Conservation (phyloP, 306 rosid species). For the Pueraria montana region DNA sequence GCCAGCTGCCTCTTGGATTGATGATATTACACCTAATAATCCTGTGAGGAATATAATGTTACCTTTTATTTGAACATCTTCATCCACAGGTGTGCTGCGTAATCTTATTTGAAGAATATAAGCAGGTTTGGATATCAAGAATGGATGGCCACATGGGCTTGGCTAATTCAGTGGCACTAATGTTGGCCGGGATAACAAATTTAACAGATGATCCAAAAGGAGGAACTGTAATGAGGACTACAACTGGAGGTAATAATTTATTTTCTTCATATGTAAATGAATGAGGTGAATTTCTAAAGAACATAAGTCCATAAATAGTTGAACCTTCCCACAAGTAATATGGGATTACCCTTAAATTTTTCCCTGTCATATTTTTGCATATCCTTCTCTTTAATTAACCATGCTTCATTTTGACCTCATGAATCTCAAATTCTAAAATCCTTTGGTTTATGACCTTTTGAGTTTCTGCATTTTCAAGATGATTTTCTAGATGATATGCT, state of each 20-base stretch:
- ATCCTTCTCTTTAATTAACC: slow-evolving; percentile 18
- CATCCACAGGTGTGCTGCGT: background rate
- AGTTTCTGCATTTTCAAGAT: slow-evolving; percentile 28
- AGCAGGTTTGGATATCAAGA: slow-evolving; percentile 80
- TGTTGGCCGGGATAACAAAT: slow-evolving; percentile 68
- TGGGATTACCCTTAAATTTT: background rate
- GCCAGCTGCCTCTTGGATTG: slow-evolving; percentile 83
- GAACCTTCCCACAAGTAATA: background rate
- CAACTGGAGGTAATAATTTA: slow-evolving; percentile 64
- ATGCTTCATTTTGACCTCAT: background rate
- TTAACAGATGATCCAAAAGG: slow-evolving; percentile 72
- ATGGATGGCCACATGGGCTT: slow-evolving; percentile 88
- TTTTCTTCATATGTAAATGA: slow-evolving; percentile 17
- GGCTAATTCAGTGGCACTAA: slow-evolving; percentile 77
- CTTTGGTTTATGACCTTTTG: background rate
- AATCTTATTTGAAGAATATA: slow-evolving; percentile 39
- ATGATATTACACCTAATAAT: slow-evolving; percentile 69
- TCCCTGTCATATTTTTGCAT: background rate
- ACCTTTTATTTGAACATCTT: slow-evolving; percentile 30
- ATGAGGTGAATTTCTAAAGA: slow-evolving; percentile 7
- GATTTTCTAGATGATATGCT: slow-evolving; percentile 3
- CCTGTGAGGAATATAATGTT: slow-evolving; percentile 62
- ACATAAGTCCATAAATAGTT: too few relatives aligned
- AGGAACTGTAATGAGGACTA: slow-evolving; percentile 74
- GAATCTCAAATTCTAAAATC: background rate